Base-by-base conservation (phyloP, 2,329 filamentous ascomycete species). In the Emydomyces testavorans region DNA sequence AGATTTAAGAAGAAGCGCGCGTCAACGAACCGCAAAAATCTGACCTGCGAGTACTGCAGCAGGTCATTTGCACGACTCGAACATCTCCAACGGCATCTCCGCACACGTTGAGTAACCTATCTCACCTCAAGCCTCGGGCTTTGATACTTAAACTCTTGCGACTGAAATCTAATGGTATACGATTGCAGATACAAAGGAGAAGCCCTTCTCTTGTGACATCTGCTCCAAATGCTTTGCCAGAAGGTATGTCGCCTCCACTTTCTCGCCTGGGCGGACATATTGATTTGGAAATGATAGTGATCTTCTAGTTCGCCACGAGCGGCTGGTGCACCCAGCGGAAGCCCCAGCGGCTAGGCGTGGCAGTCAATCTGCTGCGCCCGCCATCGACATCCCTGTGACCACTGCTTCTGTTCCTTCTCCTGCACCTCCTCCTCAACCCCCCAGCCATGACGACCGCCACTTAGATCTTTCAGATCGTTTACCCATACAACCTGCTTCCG, bases 81-180 rank as follows among this genome's bases (percentile, higher is more conserved):
- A 60, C 69, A 72, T 62, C 68, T 72, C 58, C 69, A 72, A 65
- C 65, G 69, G 56, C 69, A 72, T 65, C 68, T 71, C 63, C 67
- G 69, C 62, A 72, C 69, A 54, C 69, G 66, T 69, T 65, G 65
- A 67, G 65, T 65, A 62, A 60, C 62, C 61, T 62, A 43, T 20
- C 35, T 48, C 20, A 21, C 32, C 24, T 24, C 45, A 43, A 29
- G 15, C 46, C 21, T 29, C 28, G 40, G 42, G 41, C 31, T 36
- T 37, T 29, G 15, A 38, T 29, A 42, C 39, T 10, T 37, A 16
- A 23, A 4, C 29, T 48, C 49, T 40, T 48, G 23, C 26, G 8
- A 31, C 16, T 11, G 26, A n/a, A n/a, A n/a, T 32, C 44, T 34
- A 36, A 58, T 65, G 59, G 62, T 56, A 35, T 21, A 23, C 3